Base-by-base conservation (phyloP, 345 rosid genomes). In the Corchorus olitorius region DNA sequence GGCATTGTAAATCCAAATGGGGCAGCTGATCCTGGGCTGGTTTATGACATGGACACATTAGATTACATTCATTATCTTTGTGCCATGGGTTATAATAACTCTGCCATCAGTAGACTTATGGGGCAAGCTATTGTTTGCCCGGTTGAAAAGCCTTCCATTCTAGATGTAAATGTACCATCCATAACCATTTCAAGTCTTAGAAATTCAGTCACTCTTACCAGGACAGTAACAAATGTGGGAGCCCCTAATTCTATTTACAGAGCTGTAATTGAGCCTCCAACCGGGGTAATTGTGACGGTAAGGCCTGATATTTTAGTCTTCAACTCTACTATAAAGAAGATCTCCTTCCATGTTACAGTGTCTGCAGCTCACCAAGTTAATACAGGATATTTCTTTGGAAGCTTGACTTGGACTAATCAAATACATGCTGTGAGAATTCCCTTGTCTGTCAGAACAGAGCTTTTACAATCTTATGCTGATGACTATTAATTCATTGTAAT, bases 201-300 rank as follows among this genome's bases (percentile, higher is more conserved):
- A 77, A 73, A 70, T 19, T 63, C 81, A 0, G 12, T 75, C 6
- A 86, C 77, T 15, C 53, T 92, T n/a, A 83, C 86, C 7, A 76
- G 94, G 80, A 86, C 83, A 0, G 90, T 92, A n/a, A 92, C 85
- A 15, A 92, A 92, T 48, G 89, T 83, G 1, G 94, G 94, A 55
- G 61, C 72, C 56, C 70, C 85, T 0, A 56, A 48, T 4, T 87
- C 92, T 9, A 78, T 75, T 34, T 89, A 88, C 41, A 80, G 48
- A 80, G 85, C 85, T 0, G 73, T 65, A 67, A 59, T 89, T 6
- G 86, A 88, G 81, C 84, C 87, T 33, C 91, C 91, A 0, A 20
- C 58, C 2, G 91, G 91, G 41, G 45, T 50, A 52, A 48, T 33
- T 8, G 60, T 70, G 34, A 45, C 16, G 1, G 61, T 76, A 43